Percentiles rank a stretch among this genome's conserved stretches.
These are phyloP conservation scores for Circinella minor DNA, from an alignment of 371 early-diverging fungal species.

Conservation along the genomic window DNA sequence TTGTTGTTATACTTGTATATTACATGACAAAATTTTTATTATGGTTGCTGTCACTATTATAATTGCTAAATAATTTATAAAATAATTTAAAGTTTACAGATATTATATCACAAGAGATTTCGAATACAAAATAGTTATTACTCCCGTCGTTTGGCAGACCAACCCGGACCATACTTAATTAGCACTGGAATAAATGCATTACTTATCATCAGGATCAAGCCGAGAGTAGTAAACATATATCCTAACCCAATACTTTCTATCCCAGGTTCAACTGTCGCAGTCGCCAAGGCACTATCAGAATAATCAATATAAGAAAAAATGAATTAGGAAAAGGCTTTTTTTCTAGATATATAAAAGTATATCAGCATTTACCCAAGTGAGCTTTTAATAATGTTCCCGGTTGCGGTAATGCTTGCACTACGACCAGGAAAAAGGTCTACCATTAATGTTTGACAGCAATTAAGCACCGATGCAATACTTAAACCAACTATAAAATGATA, in stretches of 20 bases:
- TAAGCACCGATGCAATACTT: conserved; percentile 19
- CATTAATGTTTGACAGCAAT: conserved; percentile 33
- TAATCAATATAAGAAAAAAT: no score
- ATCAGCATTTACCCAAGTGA: conserved; percentile 31
- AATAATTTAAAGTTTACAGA: no score
- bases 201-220: conserved; percentile 19
- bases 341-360: no score
- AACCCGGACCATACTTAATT: conserved; percentile 9
- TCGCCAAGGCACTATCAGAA: not conserved
- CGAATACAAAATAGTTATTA: no score
- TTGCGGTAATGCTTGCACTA: conserved; percentile 48
- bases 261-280: conserved; percentile 31
- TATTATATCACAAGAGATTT: no score
- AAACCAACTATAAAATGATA: conserved; percentile 21
- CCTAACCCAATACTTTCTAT: conserved; percentile 36
- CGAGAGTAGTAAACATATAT: conserved; percentile 42
- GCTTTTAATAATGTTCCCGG: conserved; percentile 43
- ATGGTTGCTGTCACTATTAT: no score
- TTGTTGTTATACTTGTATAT: no score
- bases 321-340: no score
- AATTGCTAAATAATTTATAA: no score
- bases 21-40: no score
- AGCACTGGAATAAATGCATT: conserved; percentile 6
- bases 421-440: conserved; percentile 45
- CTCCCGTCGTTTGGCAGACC: conserved; percentile 8